These are phyloP conservation scores for Knufia petricola DNA, from an alignment of 2,329 filamentous ascomycete genomes.

Conservation along the genomic window DNA sequence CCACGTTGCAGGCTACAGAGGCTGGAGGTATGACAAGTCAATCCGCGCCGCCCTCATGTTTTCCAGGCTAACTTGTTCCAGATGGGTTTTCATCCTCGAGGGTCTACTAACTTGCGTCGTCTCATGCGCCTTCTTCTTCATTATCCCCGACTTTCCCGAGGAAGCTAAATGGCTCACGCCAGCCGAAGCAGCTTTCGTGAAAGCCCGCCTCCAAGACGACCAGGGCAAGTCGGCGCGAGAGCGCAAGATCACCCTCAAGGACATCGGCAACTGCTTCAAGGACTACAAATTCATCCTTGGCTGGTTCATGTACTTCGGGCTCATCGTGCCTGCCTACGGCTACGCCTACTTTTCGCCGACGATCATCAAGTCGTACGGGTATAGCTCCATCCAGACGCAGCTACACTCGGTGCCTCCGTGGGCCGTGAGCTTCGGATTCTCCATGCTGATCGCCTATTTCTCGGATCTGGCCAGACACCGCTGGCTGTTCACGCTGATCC, in stretches of 20 bases:
- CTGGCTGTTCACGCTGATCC: conserved; percentile 26
- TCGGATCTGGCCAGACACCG: conserved; percentile 26
- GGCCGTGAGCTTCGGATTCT: conserved; percentile 27
- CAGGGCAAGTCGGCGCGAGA: conserved; percentile 59
- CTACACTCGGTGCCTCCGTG: conserved; percentile 43
- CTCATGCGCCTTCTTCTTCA: conserved; percentile 56
- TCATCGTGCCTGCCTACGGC: conserved; percentile 53
- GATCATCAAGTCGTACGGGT: conserved; percentile 59
- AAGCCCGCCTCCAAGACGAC: conserved; percentile 57
- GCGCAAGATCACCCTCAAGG: conserved; percentile 48
- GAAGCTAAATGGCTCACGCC: conserved; percentile 61
- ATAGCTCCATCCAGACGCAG: conserved; percentile 45
- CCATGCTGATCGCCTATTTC: conserved; percentile 25
- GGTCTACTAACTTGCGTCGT: conserved; percentile 55
- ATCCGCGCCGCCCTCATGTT: no score
- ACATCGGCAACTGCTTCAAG: conserved; percentile 56
- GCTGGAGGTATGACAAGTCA: conserved; percentile 30
- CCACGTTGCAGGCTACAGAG: conserved; percentile 47
- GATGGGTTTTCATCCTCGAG: conserved; percentile 50
- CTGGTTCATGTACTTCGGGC: conserved; percentile 71
- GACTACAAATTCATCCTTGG: conserved; percentile 65
- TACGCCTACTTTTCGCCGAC: conserved; percentile 70
- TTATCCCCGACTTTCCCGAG: conserved; percentile 65
- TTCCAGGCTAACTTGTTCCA: not conserved
- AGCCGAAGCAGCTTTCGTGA: conserved; percentile 60